Base-by-base conservation (phyloP, 78 protist species). In the Cavenderia fasciculata region DNA sequence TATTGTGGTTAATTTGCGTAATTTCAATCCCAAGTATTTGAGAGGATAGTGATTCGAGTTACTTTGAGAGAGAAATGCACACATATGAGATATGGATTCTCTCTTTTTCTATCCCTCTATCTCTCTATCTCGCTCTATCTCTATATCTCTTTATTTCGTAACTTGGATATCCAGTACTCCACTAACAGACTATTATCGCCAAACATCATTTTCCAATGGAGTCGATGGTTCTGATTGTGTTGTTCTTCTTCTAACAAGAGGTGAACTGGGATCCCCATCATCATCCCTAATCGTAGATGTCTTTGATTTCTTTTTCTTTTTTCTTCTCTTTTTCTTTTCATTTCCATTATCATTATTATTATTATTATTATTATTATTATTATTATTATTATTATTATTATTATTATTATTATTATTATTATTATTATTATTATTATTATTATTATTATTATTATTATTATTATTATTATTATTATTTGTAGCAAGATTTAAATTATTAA, bases 331-430 rank as follows among this genome's bases (percentile, higher is more conserved):
- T 40, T 34, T 61, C 10, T 34, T 61, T 10, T 34, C 69, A 61
- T 61, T 16, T 34, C 23, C 6, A 12, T 33, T 11, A 40, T 38
- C 21, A 38, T 27, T 29, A 61, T 21, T 7, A n/a, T 65, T 61
- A 27, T 57, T 38, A 23, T 7, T 43, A 41, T 57, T 51, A 54
- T 43, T 74, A n/a, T 29, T 38, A n/a, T 57, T 51, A 56, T 70
- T 41, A 51, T 51, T 41, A 70, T 70, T 51, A 49, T 70, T 51
- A 70, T 70, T 70, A 49, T 51, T 51, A 70, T 70, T 70, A 41
- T 70, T 70, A 51, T 70, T 46, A 51, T 70, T 70, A 51, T 41
- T 41, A 25, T 31, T 56, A 40, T 73, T 51, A 25, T 54, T 54
- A 56, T 73, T 40, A 41, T 73, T 40, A 16, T 74, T 52, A 54